Conservation (phyloP, 148 eudicot species). For the Silene latifolia region DNA sequence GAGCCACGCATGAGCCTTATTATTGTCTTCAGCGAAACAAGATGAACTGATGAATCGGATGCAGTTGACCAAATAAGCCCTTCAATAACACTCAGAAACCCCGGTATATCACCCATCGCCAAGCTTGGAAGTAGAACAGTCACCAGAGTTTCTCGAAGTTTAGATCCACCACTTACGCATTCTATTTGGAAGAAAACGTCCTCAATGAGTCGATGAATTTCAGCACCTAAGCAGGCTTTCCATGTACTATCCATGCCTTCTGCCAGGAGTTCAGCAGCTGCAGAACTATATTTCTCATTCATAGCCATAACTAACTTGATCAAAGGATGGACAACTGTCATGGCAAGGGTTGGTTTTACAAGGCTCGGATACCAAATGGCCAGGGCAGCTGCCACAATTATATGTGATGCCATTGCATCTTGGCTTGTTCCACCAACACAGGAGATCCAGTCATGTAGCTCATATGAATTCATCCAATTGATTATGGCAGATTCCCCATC, state of each 20-base stretch:
- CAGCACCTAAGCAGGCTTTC: conserved; percentile 78
- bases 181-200: conserved; percentile 94
- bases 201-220: conserved; percentile 76
- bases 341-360: conserved; percentile 71
- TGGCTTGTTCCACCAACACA: conserved; percentile 94
- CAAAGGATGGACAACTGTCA: conserved; percentile 67
- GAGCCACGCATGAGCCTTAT: conserved; percentile 82
- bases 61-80: conserved; percentile 98
- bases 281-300: conserved; percentile 84
- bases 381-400: conserved; percentile 90
- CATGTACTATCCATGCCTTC: conserved; percentile 99
- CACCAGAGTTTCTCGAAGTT: conserved; percentile 70
- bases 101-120: conserved; percentile 83
- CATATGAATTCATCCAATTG: conserved; percentile 88
- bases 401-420: conserved; percentile 96
- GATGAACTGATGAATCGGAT: conserved; percentile 97
- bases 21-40: conserved; percentile 74
- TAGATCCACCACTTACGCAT: conserved; percentile 72
- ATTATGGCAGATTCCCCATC: conserved; percentile 48
- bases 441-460: conserved; percentile 90
- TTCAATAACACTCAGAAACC: conserved; percentile 78
- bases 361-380: conserved; percentile 97
- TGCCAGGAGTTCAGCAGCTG: conserved; percentile 94
- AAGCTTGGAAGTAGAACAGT: conserved; percentile 87
- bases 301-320: conserved; percentile 88